These are phyloP conservation scores for Mesembryanthemum crystallinum DNA, from an alignment of 148 eudicot species.

Conservation along the genomic window DNA sequence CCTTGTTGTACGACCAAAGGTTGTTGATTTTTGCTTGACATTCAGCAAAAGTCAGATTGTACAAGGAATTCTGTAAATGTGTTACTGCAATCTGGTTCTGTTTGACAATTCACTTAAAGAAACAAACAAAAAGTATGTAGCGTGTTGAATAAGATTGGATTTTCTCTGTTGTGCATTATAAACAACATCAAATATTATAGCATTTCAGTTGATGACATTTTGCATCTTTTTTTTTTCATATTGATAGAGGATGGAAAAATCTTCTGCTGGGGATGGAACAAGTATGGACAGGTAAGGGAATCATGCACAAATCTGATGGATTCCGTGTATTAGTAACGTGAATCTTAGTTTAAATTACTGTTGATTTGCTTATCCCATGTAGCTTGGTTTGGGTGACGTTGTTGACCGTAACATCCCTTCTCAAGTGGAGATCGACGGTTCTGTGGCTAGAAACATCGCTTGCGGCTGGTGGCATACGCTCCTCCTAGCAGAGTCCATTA, in stretches of 20 bases:
- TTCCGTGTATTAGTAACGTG: not conserved
- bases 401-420: conserved; percentile 85
- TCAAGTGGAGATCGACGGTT: conserved; percentile 68
- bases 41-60: too few species aligned
- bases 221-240: conserved; percentile 1
- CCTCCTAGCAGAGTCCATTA: conserved; percentile 71
- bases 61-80: too few species aligned
- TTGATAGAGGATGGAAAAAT: conserved; percentile 64
- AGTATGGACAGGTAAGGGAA: conserved; percentile 86
- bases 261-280: conserved; percentile 99
- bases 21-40: too few species aligned
- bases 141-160: too few species aligned
- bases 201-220: not conserved
- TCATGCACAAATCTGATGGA: not conserved
- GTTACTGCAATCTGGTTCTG: too few species aligned
- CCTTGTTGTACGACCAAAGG: too few species aligned
- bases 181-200: not conserved
- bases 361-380: conserved; percentile 2
- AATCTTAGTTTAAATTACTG: too few species aligned
- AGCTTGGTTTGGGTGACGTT: conserved; percentile 95
- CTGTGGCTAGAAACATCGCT: conserved; percentile 58
- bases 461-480: conserved; percentile 99
- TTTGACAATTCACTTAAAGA: too few species aligned
- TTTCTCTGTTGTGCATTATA: too few species aligned
- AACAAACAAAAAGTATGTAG: too few species aligned